phyloP scores from a whole-genome alignment of 2,329 filamentous ascomycete species.

The Cercospora sp. region DNA sequence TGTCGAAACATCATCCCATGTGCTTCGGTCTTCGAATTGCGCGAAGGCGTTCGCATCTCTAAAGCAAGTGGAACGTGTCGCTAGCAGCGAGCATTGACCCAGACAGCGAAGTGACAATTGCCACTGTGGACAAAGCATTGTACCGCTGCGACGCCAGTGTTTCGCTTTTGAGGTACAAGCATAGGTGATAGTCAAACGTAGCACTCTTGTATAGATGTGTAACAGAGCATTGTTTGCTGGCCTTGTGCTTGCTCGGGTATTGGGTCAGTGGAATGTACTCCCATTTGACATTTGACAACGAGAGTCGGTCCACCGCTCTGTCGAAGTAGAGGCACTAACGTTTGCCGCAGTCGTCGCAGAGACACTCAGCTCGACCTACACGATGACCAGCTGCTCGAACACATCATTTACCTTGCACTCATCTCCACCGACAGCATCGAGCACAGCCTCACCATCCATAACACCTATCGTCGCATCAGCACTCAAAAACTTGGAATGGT shows the following conservation, averaged over 20 bases:
- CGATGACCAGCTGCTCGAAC: not conserved
- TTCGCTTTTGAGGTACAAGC: not conserved
- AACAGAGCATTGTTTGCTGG: not conserved
- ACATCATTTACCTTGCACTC: not conserved
- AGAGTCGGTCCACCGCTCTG: no score
- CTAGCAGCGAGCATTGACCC: not conserved
- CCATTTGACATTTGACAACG: not conserved
- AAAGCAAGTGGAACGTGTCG: no score
- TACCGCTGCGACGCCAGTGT: not conserved
- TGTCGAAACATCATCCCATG: no score
- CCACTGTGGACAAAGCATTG: not conserved
- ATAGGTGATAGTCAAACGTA: not conserved
- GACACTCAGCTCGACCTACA: not conserved
- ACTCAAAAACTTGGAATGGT: no score
- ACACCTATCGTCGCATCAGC: not conserved
- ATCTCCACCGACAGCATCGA: not conserved
- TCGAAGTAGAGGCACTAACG: not conserved
- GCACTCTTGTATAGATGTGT: not conserved
- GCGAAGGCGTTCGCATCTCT: no score
- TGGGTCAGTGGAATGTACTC: not conserved
- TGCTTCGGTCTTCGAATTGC: no score
- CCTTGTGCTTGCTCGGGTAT: not conserved
- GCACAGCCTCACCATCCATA: slow-evolving; percentile 10
- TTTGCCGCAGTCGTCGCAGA: no score
- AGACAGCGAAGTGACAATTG: not conserved